Conservation (phyloP, 768 basidiomycete species). For the Macrocybe gigantea region DNA sequence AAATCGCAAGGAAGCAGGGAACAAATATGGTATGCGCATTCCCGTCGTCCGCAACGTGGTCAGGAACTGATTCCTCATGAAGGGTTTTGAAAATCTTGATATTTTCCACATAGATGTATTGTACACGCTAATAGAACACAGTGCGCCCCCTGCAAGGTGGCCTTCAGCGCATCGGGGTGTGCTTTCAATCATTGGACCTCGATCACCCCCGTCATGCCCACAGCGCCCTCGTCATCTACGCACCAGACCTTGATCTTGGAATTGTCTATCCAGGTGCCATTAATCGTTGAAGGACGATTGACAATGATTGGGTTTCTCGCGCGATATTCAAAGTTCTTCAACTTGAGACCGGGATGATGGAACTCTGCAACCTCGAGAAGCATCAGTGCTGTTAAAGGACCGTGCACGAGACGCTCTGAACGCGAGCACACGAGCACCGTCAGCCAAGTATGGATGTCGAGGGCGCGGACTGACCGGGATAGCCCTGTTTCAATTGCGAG, state of each 20-base stretch:
- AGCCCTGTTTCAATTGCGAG: conserved; percentile 61
- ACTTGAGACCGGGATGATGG: conserved; percentile 37
- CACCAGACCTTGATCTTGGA: conserved; percentile 50
- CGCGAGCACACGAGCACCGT: neutral
- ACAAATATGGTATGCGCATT: conserved; percentile 71
- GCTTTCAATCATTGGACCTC: conserved; percentile 10
- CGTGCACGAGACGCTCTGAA: conserved; percentile 78
- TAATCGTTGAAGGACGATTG: conserved; percentile 39
- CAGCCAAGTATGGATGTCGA: neutral
- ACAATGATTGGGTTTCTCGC: conserved; percentile 63
- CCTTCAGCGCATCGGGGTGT: neutral
- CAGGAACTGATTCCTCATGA: neutral
- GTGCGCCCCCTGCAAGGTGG: neutral
- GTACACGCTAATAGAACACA: too few relatives aligned
- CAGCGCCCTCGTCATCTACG: conserved; percentile 45
- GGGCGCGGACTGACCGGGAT: conserved; percentile 44
- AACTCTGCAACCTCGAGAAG: conserved; percentile 57
- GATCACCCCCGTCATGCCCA: conserved; percentile 64
- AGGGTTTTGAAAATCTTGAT: conserved; percentile 22
- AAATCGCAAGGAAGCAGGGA: conserved; percentile 86
- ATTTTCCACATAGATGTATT: too few relatives aligned
- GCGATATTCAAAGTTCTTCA: conserved; percentile 61
- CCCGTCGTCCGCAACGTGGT: neutral
- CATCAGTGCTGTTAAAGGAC: conserved; percentile 77
- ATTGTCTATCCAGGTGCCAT: conserved; percentile 37